phyloP scores from a whole-genome alignment of 352 stramenopile genomes.

The Phytophthora uliginosa region DNA sequence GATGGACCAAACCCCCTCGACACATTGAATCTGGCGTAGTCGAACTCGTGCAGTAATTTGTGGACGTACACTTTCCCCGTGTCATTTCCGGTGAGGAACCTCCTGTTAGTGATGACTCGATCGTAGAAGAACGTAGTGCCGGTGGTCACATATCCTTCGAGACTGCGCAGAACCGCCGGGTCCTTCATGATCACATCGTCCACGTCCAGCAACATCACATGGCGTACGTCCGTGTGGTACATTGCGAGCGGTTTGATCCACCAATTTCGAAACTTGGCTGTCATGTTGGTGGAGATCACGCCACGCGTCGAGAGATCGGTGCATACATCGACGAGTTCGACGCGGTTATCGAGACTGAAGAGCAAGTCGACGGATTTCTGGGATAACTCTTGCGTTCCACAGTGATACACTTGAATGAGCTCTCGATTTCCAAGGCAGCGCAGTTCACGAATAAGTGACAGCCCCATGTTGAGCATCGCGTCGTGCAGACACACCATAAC shows the following conservation, averaged over 20 bases:
- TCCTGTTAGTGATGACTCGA: conserved; percentile 48
- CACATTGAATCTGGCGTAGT: conserved; percentile 57
- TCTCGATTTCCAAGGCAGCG: conserved; percentile 32
- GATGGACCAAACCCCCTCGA: conserved; percentile 30
- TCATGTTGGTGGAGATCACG: conserved; percentile 21
- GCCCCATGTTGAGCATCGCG: conserved; percentile 44
- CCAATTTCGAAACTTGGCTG: conserved; percentile 42
- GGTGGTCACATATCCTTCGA: conserved; percentile 50
- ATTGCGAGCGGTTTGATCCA: conserved; percentile 60
- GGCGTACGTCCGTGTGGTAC: conserved; percentile 45
- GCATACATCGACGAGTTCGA: conserved; percentile 53
- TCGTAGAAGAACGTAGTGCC: conserved; percentile 77
- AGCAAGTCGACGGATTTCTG: conserved; percentile 27
- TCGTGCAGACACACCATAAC: conserved; percentile 43
- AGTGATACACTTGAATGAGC: conserved; percentile 43
- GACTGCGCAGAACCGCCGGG: conserved; percentile 43
- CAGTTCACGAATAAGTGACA: conserved; percentile 46
- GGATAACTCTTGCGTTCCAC: conserved; percentile 52
- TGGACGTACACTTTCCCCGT: conserved; percentile 42
- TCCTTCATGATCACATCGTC: conserved; percentile 64
- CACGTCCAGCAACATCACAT: conserved; percentile 57
- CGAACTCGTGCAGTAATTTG: conserved; percentile 50
- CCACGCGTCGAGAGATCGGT: conserved; percentile 31
- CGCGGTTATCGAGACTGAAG: conserved; percentile 37
- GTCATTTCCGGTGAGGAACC: conserved; percentile 55